Base-by-base conservation (phyloP, 2,329 filamentous ascomycete genomes). In the Pseudocercospora crystallina region DNA sequence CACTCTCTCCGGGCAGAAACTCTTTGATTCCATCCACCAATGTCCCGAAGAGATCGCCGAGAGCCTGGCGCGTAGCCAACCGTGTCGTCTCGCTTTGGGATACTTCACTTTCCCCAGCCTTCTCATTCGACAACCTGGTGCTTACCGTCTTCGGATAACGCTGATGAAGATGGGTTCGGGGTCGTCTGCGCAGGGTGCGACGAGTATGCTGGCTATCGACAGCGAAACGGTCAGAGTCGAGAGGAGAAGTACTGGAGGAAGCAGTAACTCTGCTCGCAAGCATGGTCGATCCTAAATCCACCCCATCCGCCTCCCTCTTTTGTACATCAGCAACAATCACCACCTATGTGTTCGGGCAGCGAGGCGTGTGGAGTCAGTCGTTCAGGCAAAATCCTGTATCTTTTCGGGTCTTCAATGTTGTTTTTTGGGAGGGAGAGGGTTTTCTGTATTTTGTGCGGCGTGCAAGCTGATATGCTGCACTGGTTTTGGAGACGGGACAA, bases 11-110 rank as follows among this genome's bases (percentile, higher is more conserved):
- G 64, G 63, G 8, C 64, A 65, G 48, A 64, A 67, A 45, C 59
- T 66, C 56, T 63, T 65, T 49, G 65, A 67, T 54, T 66, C 65
- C 5, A 57, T 67, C 9, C 65, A 65, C 42, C 53, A 60, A 9
- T 58, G 65, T 11, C 63, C 65, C 4, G 59, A 60, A 15, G 49
- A 61, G 38, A 59, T 59, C 40, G 58, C 60, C 8, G 60, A 59
- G 9, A 58, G 53, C 13, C 51, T 67, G 34, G 60, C 58, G 2
- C 54, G 55, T n/a, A 62, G 55, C 47, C 58, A 65, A 39, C 61
- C 64, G 20, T 61, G 52, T 20, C 60, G 63, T n/a, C 47, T 61
- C 1, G 49, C 58, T 1, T 43, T 67, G 14, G 65, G 65, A 29
- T 68, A 66, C 53, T 62, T 65, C 47, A 61, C 63, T 9, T 67